phyloP scores from a whole-genome alignment of 2,329 filamentous ascomycete species.

The Penicillium sp. region DNA sequence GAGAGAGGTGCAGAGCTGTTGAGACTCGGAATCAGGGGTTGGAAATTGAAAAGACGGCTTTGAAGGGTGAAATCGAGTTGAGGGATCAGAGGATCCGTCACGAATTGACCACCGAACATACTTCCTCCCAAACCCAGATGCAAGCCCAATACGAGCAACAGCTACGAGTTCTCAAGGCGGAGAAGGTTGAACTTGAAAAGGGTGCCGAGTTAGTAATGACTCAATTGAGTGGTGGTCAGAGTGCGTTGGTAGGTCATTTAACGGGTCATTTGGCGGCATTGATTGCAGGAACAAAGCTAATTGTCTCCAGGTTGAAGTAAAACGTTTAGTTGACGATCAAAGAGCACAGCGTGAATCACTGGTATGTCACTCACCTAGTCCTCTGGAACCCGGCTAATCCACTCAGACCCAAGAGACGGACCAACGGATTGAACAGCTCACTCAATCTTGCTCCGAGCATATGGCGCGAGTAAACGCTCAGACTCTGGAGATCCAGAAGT shows the following conservation, averaged over 20 bases:
- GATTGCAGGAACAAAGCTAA: slow-evolving; percentile 20
- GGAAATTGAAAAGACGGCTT: slow-evolving; percentile 30
- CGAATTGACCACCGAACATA: slow-evolving; percentile 41
- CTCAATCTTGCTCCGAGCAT: slow-evolving; percentile 21
- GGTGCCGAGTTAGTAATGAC: slow-evolving; percentile 22
- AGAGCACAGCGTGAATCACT: slow-evolving; percentile 21
- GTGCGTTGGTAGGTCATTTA: slow-evolving; percentile 34
- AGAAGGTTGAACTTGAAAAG: slow-evolving; percentile 36
- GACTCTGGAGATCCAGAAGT: slow-evolving; percentile 29
- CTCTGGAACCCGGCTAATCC: slow-evolving; percentile 21
- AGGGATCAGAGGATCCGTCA: slow-evolving; percentile 38
- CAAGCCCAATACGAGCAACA: slow-evolving; percentile 40
- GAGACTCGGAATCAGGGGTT: slow-evolving; percentile 27
- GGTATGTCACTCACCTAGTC: slow-evolving; percentile 22
- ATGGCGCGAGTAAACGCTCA: slow-evolving; percentile 21
- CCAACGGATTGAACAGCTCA: slow-evolving; percentile 29
- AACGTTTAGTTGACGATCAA: slow-evolving; percentile 22
- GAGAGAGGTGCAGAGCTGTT: slow-evolving; percentile 21
- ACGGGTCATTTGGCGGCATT: slow-evolving; percentile 29
- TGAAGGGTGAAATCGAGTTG: slow-evolving; percentile 30
- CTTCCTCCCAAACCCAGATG: slow-evolving; percentile 38
- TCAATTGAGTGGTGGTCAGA: slow-evolving; percentile 31
- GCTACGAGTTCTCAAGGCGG: slow-evolving; percentile 33
- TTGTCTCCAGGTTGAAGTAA: slow-evolving; percentile 27
- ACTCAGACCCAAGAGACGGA: slow-evolving; percentile 31